A percentile compares a stretch with the other conserved stretches of the same genome.
These are phyloP conservation scores for Xylaria digitata DNA, from an alignment of 2,329 filamentous ascomycete species.

Conservation along the genomic window DNA sequence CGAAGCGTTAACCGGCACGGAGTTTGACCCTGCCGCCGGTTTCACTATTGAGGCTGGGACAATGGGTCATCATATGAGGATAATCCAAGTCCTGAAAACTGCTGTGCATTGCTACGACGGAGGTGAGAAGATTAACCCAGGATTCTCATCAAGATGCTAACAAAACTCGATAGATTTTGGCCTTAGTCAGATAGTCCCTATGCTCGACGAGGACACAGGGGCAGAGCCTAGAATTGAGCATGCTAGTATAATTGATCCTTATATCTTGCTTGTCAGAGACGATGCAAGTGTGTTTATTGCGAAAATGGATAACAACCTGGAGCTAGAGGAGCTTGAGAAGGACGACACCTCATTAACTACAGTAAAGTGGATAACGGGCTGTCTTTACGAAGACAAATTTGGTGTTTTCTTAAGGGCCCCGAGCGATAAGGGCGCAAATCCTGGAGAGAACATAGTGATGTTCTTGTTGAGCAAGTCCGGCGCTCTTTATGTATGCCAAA, in stretches of 20 bases:
- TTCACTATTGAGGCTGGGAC: slow-evolving; percentile 87
- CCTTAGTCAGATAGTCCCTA: slow-evolving; percentile 89
- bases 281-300: slow-evolving; percentile 84
- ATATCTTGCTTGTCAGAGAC: slow-evolving; percentile 83
- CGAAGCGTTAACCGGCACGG: slow-evolving; percentile 80
- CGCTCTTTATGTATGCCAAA: slow-evolving; percentile 74
- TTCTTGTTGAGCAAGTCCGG: slow-evolving; percentile 83
- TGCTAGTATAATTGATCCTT: slow-evolving; percentile 88
- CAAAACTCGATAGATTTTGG: slow-evolving; percentile 73
- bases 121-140: slow-evolving; percentile 65
- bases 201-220: slow-evolving; percentile 90
- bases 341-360: slow-evolving; percentile 65
- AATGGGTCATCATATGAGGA: slow-evolving; percentile 80
- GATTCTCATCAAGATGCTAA: slow-evolving; percentile 19
- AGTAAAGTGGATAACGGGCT: slow-evolving; percentile 84
- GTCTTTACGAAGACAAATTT: slow-evolving; percentile 77
- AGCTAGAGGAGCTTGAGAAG: slow-evolving; percentile 84
- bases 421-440: slow-evolving; percentile 55
- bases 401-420: slow-evolving; percentile 63
- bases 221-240: slow-evolving; percentile 81
- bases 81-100: slow-evolving; percentile 87
- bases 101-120: slow-evolving; percentile 93
- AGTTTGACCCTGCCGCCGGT: slow-evolving; percentile 91
- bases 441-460: slow-evolving; percentile 69
- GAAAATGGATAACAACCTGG: slow-evolving; percentile 81